Evolutionary conservation across 768 basidiomycete genomes (phyloP).

Genomic region (Leccinum obscurum): DNA sequence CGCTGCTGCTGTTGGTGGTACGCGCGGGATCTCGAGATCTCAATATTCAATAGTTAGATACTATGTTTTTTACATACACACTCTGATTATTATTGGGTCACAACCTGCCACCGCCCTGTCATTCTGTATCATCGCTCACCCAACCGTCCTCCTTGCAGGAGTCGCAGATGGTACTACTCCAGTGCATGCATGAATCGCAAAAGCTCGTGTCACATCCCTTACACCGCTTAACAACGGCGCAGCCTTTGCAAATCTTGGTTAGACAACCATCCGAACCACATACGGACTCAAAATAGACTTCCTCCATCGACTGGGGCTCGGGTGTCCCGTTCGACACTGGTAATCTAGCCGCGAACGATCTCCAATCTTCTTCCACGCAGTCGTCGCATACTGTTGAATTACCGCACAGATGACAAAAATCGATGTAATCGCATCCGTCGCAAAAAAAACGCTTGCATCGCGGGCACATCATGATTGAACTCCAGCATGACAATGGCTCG

Average conservation of each 20-base stretch:
- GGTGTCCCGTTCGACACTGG: too few relatives aligned
- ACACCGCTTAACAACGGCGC: slow-evolving; percentile 10
- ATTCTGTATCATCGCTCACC: too few relatives aligned
- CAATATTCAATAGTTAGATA: too few relatives aligned
- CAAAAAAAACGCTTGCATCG: slow-evolving; percentile 21
- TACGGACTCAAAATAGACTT: slow-evolving; percentile 3
- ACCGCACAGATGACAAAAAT: slow-evolving; percentile 17
- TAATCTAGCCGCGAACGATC: neutral
- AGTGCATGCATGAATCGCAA: slow-evolving; percentile 14
- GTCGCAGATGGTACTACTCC: neutral
- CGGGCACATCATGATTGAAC: slow-evolving; percentile 16
- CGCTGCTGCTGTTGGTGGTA: too few relatives aligned
- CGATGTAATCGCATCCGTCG: slow-evolving; percentile 24
- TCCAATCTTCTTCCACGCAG: slow-evolving; percentile 28
- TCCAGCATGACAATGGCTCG: too few relatives aligned
- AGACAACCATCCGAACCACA: neutral
- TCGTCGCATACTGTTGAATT: slow-evolving; percentile 26
- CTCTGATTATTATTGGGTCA: too few relatives aligned
- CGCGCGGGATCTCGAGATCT: too few relatives aligned
- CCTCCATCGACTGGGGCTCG: too few relatives aligned
- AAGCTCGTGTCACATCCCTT: slow-evolving; percentile 13
- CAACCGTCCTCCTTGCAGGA: too few relatives aligned
- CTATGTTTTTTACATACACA: too few relatives aligned
- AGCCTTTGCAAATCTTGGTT: slow-evolving; percentile 7
- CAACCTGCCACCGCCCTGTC: too few relatives aligned